phyloP scores from a whole-genome alignment of 1,284 basidiomycete species.

The Malassezia dermatis region DNA sequence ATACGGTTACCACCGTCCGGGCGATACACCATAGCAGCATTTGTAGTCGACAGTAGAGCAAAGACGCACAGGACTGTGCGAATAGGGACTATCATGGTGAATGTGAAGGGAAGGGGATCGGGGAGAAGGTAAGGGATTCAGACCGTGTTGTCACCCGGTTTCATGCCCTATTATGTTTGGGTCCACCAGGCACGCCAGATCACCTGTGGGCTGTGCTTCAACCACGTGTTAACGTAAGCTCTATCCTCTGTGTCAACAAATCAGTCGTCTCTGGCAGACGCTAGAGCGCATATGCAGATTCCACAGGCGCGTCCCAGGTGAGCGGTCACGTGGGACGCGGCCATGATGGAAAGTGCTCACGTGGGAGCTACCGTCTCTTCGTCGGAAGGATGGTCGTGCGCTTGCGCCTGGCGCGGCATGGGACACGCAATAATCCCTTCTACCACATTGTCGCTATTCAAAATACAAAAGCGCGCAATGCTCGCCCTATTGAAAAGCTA shows the following conservation, averaged over 20 bases:
- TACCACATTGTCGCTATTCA: conserved; percentile 82
- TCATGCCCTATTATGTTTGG: not conserved
- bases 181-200: not conserved
- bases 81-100: not conserved
- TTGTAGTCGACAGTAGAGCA: not conserved
- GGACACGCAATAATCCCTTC: conserved; percentile 64
- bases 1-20: not conserved
- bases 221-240: not conserved
- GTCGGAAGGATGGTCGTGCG: conserved; percentile 62
- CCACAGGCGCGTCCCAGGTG: not conserved
- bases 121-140: not conserved
- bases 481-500: conserved; percentile 77
- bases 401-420: conserved; percentile 75
- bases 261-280: not conserved
- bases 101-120: not conserved
- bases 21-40: not conserved
- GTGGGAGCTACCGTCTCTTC: not conserved
- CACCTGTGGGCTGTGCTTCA: conserved; percentile 2
- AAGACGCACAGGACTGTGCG: conserved; percentile 2
- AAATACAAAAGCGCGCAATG: conserved; percentile 64
- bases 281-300: not conserved
- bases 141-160: not conserved
- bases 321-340: not conserved
- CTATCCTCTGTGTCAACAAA: not conserved
- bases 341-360: conserved; percentile 29